These are phyloP conservation scores for Davidsoniella virescens DNA, from an alignment of 2,329 filamentous ascomycete genomes.

Conservation along the genomic window DNA sequence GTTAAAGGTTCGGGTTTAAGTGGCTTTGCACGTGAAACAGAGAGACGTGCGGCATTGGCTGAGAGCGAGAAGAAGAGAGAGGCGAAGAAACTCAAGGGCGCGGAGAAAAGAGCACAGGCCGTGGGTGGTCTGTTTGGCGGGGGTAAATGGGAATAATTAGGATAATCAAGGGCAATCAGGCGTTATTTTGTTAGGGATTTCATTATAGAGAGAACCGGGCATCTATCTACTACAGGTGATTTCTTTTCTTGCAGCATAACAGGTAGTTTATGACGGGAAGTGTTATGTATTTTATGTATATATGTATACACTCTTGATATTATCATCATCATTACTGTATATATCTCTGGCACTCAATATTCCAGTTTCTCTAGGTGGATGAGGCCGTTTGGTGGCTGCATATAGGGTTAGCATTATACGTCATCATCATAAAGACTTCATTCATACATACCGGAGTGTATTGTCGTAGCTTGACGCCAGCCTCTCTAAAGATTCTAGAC, in stretches of 20 bases:
- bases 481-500: slow-evolving; percentile 65
- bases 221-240: too few relatives aligned
- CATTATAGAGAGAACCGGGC: too few relatives aligned
- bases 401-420: slow-evolving; percentile 1
- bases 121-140: slow-evolving; percentile 43
- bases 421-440: slow-evolving; percentile 21
- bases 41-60: slow-evolving; percentile 35
- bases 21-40: slow-evolving; percentile 43
- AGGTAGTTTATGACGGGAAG: too few relatives aligned
- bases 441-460: slow-evolving; percentile 52
- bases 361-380: slow-evolving; percentile 43
- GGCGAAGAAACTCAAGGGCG: slow-evolving; percentile 40
- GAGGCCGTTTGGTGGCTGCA: slow-evolving; percentile 45
- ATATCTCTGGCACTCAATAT: not conserved
- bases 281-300: too few relatives aligned
- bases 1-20: slow-evolving; percentile 45
- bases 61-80: slow-evolving; percentile 43
- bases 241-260: too few relatives aligned
- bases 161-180: too few relatives aligned
- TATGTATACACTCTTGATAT: too few relatives aligned
- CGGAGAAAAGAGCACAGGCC: slow-evolving; percentile 36
- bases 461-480: slow-evolving; percentile 71
- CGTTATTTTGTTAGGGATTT: too few relatives aligned
- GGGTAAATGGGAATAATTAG: slow-evolving; percentile 34
- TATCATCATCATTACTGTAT: too few relatives aligned